Conservation (phyloP, 805 yeast species). For the Candida argentea region DNA sequence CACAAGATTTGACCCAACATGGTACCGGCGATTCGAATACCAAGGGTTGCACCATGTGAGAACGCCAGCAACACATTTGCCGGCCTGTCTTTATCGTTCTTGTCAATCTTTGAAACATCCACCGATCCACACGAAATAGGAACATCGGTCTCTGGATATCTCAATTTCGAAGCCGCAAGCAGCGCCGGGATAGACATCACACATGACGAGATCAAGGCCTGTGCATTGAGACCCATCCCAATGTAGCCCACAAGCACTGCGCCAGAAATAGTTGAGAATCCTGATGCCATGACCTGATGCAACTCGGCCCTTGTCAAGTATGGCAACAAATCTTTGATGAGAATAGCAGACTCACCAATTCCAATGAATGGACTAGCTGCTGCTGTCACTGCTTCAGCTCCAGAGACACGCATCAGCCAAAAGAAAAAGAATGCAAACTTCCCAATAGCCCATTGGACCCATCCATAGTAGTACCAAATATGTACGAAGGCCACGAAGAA, state of each 20-base stretch:
- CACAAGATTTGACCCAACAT: slow-evolving; percentile 50
- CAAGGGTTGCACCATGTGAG: slow-evolving; percentile 48
- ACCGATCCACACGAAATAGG: slow-evolving; percentile 40
- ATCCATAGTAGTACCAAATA: slow-evolving; percentile 49
- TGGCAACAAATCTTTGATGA: slow-evolving; percentile 50
- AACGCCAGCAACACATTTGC: slow-evolving; percentile 48
- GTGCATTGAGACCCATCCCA: slow-evolving; percentile 52
- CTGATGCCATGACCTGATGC: slow-evolving; percentile 53
- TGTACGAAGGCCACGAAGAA: slow-evolving; percentile 58
- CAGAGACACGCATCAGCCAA: slow-evolving; percentile 49
- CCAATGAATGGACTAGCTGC: slow-evolving; percentile 62
- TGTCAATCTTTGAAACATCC: slow-evolving; percentile 32
- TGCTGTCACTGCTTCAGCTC: slow-evolving; percentile 57
- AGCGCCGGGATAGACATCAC: slow-evolving; percentile 63
- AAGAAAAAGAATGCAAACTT: slow-evolving; percentile 50
- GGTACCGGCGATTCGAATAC: slow-evolving; percentile 45
- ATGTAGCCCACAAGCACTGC: slow-evolving; percentile 54
- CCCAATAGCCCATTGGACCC: slow-evolving; percentile 48
- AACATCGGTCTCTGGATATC: slow-evolving; percentile 50
- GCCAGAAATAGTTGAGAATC: slow-evolving; percentile 57
- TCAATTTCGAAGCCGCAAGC: slow-evolving; percentile 47
- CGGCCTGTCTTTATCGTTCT: slow-evolving; percentile 23
- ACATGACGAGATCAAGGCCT: slow-evolving; percentile 55
- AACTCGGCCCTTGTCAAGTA: slow-evolving; percentile 51
- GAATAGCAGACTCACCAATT: slow-evolving; percentile 54